Conservation (phyloP, 2,329 filamentous ascomycete species). For the Elsinoe ampelina region DNA sequence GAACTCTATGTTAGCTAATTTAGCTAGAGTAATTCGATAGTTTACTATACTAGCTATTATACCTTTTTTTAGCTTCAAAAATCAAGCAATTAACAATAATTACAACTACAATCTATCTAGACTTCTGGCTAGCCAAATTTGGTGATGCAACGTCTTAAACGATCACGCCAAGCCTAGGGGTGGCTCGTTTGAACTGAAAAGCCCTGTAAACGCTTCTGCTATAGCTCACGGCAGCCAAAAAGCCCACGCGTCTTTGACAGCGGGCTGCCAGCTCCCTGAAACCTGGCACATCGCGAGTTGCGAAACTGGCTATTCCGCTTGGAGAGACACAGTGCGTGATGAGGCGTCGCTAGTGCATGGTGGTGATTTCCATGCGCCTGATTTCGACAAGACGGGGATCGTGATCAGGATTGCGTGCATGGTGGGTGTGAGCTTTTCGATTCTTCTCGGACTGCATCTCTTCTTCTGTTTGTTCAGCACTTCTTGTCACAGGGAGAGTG, state of each 20-base stretch:
- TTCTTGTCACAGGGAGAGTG: slow-evolving; percentile 1
- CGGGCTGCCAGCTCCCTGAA: too few relatives aligned
- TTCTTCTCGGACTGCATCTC: neutral
- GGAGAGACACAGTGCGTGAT: neutral
- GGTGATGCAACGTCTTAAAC: too few relatives aligned
- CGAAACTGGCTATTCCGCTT: neutral
- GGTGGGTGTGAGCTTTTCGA: neutral
- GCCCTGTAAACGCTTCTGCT: neutral
- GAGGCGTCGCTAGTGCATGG: slow-evolving; percentile 6
- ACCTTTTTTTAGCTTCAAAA: too few relatives aligned
- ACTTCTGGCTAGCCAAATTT: too few relatives aligned
- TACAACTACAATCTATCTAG: too few relatives aligned
- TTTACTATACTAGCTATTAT: too few relatives aligned
- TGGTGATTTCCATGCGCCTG: slow-evolving; percentile 1
- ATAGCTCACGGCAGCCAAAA: neutral
- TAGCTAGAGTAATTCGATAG: too few relatives aligned
- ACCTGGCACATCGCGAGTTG: neutral
- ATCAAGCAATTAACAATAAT: too few relatives aligned
- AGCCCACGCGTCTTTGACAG: slow-evolving; percentile 5
- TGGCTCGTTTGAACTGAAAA: too few relatives aligned
- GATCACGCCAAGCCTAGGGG: too few relatives aligned
- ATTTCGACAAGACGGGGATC: neutral
- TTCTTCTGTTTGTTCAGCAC: neutral
- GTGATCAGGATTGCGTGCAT: neutral
- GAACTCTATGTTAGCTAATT: too few relatives aligned